Evolutionary conservation across 1,284 basidiomycete species (phyloP), one percentile per base, ranked within the genome.

Genomic region (Ceratobasidium sp.): DNA sequence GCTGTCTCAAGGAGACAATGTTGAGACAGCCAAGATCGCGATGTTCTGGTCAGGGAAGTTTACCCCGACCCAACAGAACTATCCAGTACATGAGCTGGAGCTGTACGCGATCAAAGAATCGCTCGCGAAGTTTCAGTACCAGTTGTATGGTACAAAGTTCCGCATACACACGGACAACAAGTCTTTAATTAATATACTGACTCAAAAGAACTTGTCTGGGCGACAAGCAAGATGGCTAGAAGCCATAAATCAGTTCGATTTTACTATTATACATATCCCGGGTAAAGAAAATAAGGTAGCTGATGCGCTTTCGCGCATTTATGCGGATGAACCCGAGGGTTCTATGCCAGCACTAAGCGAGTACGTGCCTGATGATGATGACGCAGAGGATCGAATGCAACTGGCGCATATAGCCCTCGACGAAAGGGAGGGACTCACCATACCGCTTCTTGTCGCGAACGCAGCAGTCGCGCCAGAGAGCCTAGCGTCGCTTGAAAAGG

Each of bases 51-150:
- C 85, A 0, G 86, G 84, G 0, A 87, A 87, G 69, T 79, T 87
- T 55, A 86, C 83, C 51, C 63, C 82, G 0, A 85, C 86, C 0
- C 80, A 86, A 77, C 84, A 86, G 77, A 87, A 87, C 51, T 88
- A 87, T 61, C 84, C 84, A 0, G 83, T 86, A 0, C 85, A 88
- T 61, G 82, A 88, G 63, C 84, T 82, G 3, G 87, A 89, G 67
- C 84, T 84, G 0, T 77, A 88, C 1, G 86, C 84, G 0, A 85
- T 87, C 0, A 78, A 88, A 0, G 84, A 87, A 80, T 85, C 84
- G 0, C 79, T 88, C 0, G 81, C 84, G 26, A 86, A 86, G 53
- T 89, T 85, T 84, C 42, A 82, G 0, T 64, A 80, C 0, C 82
- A 86, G 20, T 80, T 89, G 0, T 55, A 88, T 0, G 86, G 86